These are phyloP conservation scores for Peronospora farinosa DNA, from an alignment of 352 stramenopile genomes.

Conservation along the genomic window DNA sequence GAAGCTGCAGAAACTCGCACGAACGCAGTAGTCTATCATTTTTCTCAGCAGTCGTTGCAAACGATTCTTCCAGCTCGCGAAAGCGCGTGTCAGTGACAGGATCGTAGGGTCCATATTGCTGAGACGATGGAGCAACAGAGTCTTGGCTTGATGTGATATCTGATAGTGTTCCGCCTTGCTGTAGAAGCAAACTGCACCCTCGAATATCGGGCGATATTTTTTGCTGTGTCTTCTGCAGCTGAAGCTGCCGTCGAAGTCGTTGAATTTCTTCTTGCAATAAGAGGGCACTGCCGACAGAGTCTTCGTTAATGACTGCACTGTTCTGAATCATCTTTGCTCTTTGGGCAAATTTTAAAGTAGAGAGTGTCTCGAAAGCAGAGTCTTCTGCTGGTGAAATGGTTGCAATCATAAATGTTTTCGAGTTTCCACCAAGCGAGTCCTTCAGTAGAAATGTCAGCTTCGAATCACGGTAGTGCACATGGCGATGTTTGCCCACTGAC, in stretches of 20 bases:
- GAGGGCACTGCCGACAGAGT: constrained; percentile 50
- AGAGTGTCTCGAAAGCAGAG: constrained; percentile 79
- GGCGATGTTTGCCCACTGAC: constrained; percentile 68
- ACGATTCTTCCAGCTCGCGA: constrained; percentile 56
- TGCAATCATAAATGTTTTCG: constrained; percentile 84
- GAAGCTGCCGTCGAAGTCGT: constrained; percentile 48
- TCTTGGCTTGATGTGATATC: constrained; percentile 17
- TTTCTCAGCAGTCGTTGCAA: constrained; percentile 55
- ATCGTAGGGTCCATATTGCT: constrained; percentile 23
- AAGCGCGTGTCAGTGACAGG: constrained; percentile 39
- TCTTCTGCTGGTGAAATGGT: constrained; percentile 79
- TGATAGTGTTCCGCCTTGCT: constrained; percentile 7
- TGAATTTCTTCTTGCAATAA: constrained; percentile 74
- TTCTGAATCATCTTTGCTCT: constrained; percentile 84
- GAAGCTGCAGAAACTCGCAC: constrained; percentile 48
- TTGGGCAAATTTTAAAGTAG: constrained; percentile 81
- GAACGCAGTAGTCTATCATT: constrained; percentile 46
- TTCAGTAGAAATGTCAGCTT: constrained; percentile 84
- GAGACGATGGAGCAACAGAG: background rate
- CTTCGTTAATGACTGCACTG: constrained; percentile 80
- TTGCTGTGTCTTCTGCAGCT: constrained; percentile 52
- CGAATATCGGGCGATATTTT: constrained; percentile 23
- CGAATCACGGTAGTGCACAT: constrained; percentile 82
- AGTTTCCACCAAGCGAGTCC: constrained; percentile 80
- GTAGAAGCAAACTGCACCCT: constrained; percentile 14